A percentile compares a stretch with the other conserved stretches of the same genome.
Conservation (phyloP, 2,329 filamentous ascomycete species). For the Fusarium duplospermum region DNA sequence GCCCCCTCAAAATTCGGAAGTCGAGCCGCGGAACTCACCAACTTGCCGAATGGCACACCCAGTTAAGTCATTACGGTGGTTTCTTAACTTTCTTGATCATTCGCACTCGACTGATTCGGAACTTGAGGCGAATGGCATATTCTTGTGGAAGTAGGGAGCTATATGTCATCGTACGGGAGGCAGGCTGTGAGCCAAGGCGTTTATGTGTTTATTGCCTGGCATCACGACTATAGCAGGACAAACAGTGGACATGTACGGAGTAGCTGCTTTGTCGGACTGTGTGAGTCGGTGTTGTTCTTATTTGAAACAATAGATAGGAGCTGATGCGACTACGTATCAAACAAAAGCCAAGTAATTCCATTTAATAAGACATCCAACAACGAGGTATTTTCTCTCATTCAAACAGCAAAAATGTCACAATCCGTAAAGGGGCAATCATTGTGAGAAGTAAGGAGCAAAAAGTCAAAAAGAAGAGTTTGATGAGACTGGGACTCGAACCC, state of each 20-base stretch:
- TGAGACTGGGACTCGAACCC: conserved; percentile 37
- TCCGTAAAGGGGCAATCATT: not conserved
- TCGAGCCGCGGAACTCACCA: not conserved
- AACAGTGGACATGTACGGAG: no score
- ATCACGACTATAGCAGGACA: no score
- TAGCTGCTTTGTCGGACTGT: no score
- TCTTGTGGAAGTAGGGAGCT: no score
- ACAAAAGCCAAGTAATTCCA: not conserved
- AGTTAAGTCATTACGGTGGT: fast-evolving
- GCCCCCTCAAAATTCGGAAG: not conserved
- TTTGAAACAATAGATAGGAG: no score
- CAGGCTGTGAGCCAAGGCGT: no score
- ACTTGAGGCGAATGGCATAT: not conserved
- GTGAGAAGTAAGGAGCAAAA: not conserved
- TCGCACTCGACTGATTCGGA: not conserved
- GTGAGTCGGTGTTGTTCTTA: no score
- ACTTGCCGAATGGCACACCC: not conserved
- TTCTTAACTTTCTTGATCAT: not conserved
- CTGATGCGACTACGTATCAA: not conserved
- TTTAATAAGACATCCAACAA: not conserved
- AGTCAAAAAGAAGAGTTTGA: conserved; percentile 50
- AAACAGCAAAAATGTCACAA: not conserved
- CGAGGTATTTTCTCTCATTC: not conserved
- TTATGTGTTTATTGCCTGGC: conserved; percentile 44
- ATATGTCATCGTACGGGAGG: no score